These are phyloP conservation scores for Zizania latifolia DNA, from an alignment of 176 grass and related monocot species.

Conservation along the genomic window DNA sequence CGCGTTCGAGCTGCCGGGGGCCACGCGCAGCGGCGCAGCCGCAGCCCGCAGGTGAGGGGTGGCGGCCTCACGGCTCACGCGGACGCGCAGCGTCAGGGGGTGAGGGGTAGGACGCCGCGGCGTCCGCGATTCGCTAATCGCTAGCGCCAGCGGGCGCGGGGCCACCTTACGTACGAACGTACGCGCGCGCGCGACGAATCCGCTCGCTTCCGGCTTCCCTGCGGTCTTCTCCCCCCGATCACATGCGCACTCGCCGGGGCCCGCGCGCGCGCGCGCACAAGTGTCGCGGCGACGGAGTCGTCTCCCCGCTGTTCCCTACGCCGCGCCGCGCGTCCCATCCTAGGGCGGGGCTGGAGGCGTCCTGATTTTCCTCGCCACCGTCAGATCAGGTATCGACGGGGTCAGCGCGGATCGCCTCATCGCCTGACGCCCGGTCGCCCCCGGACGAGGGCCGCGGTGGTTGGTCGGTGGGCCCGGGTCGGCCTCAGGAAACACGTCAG, in stretches of 20 bases:
- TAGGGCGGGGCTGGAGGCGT: neutral
- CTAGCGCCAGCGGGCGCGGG: neutral
- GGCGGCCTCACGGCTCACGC: no score
- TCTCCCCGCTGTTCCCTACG: neutral
- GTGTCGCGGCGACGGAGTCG: neutral
- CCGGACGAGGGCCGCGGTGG: neutral
- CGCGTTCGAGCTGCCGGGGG: no score
- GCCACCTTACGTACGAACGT: neutral
- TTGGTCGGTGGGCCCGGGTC: slow-evolving; percentile 13
- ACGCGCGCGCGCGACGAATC: slow-evolving; percentile 12
- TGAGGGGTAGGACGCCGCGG: neutral
- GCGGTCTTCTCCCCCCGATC: slow-evolving; percentile 18
- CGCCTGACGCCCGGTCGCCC: no score
- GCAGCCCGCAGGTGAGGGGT: no score
- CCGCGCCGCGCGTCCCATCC: neutral
- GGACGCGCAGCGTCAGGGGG: neutral
- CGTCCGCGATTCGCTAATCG: neutral
- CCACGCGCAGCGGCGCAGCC: no score
- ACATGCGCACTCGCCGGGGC: slow-evolving; percentile 30
- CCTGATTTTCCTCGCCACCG: neutral
- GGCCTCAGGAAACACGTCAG: slow-evolving; percentile 31
- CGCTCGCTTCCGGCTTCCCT: neutral
- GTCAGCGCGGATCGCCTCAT: slow-evolving; percentile 4
- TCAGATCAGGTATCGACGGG: slow-evolving; percentile 14
- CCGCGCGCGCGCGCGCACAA: neutral